A percentile compares a stretch with the other conserved stretches of the same genome.
These are phyloP conservation scores for Colletotrichum trifolii DNA, from an alignment of 2,329 filamentous ascomycete species.

Conservation along the genomic window DNA sequence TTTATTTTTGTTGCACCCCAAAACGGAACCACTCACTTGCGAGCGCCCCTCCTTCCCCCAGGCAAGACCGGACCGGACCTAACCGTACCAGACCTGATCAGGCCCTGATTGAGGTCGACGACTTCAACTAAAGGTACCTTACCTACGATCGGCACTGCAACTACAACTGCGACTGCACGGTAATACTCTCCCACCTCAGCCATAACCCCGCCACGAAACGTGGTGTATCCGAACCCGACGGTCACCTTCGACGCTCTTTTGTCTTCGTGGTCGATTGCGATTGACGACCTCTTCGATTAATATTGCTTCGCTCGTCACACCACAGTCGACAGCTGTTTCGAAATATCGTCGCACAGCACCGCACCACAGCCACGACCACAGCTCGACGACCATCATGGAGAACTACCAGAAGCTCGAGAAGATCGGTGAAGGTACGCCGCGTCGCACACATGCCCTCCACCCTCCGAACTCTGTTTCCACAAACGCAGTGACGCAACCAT, in stretches of 20 bases:
- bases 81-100: no score
- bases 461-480: neutral
- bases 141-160: no score
- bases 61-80: no score
- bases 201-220: neutral
- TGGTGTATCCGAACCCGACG: no score
- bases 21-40: no score
- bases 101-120: no score
- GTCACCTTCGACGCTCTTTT: constrained; percentile 1
- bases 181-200: neutral
- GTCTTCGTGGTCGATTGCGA: neutral
- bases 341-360: no score
- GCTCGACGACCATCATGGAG: constrained; percentile 70
- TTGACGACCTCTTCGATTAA: neutral
- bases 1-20: no score
- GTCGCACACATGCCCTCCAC: neutral
- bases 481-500: constrained; percentile 10
- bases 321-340: constrained; percentile 9
- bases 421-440: constrained; percentile 85
- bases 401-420: constrained; percentile 98
- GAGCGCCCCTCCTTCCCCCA: no score
- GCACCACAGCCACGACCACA: neutral
- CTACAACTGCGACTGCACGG: neutral
- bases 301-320: neutral
- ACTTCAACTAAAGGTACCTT: no score